A percentile compares a stretch with the other conserved stretches of the same genome.
These are phyloP conservation scores for Phanerochaete sordida DNA, from an alignment of 768 basidiomycete genomes.

Conservation along the genomic window DNA sequence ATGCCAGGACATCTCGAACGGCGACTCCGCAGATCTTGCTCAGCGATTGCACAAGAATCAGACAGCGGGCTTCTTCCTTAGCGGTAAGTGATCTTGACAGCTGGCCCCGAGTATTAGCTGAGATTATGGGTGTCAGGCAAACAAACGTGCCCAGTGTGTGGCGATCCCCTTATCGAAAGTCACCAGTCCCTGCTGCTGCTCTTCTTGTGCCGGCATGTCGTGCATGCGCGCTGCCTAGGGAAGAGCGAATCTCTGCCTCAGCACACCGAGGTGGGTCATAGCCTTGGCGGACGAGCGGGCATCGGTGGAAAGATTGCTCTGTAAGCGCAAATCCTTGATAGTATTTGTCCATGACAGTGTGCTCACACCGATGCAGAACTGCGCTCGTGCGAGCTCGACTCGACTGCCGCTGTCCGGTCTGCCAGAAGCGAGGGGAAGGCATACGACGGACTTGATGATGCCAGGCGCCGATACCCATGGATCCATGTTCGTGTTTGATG, in stretches of 20 bases:
- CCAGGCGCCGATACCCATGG: neutral
- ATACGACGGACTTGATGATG: slow-evolving; percentile 23
- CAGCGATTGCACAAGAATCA: slow-evolving; percentile 70
- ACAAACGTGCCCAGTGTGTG: slow-evolving; percentile 65
- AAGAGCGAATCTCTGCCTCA: slow-evolving; percentile 60
- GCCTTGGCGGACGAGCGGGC: slow-evolving; percentile 31
- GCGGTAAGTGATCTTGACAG: slow-evolving; percentile 42
- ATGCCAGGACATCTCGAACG: slow-evolving; percentile 81
- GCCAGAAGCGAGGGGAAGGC: slow-evolving; percentile 58
- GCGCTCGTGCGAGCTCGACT: slow-evolving; percentile 66
- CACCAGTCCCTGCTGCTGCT: slow-evolving; percentile 63
- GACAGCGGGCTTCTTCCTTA: slow-evolving; percentile 73
- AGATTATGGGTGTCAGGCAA: slow-evolving; percentile 46
- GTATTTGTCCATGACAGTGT: too few species aligned
- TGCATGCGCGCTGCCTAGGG: slow-evolving; percentile 77
- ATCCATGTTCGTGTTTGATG: neutral
- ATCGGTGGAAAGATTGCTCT: slow-evolving; percentile 76
- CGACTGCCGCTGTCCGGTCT: slow-evolving; percentile 73
- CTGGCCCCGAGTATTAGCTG: neutral
- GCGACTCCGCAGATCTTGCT: slow-evolving; percentile 76
- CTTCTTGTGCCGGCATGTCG: slow-evolving; percentile 86
- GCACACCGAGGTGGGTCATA: slow-evolving; percentile 33
- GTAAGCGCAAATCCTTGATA: too few species aligned
- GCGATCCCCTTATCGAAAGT: slow-evolving; percentile 49
- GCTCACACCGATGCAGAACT: slow-evolving; percentile 41